phyloP scores from a whole-genome alignment of 176 grass and related monocot genomes.

The Cenchrus fungigraminus region DNA sequence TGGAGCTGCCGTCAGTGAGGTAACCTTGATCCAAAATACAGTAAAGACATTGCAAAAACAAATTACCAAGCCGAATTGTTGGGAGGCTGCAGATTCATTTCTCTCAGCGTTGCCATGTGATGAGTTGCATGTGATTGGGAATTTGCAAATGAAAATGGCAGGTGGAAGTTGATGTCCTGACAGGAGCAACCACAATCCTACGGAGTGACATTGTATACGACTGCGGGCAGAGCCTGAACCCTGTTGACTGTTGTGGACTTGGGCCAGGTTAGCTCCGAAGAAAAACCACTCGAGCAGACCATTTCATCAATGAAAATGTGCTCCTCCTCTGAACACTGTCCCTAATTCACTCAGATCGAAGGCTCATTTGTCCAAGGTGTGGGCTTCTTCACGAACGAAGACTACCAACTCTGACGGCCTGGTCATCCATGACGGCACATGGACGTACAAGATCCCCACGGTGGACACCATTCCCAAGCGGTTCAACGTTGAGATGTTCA shows the following conservation, averaged over 20 bases:
- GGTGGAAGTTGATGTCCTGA: constrained; percentile 84
- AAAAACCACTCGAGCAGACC: not conserved
- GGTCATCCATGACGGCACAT: constrained; percentile 71
- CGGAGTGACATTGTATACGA: constrained; percentile 76
- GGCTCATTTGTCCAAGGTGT: constrained; percentile 80
- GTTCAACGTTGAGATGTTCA: constrained; percentile 78
- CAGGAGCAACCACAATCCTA: constrained; percentile 77
- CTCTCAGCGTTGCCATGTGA: not conserved
- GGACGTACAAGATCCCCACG: constrained; percentile 91
- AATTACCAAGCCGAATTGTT: not conserved
- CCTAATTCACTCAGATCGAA: constrained; percentile 47
- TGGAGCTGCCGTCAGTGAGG: constrained; percentile 73
- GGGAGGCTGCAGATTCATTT: not conserved
- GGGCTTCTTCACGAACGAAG: constrained; percentile 86
- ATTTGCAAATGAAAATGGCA: constrained; percentile 32
- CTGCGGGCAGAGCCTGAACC: constrained; percentile 84
- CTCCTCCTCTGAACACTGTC: not conserved
- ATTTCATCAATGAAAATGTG: not conserved
- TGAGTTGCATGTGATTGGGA: not conserved
- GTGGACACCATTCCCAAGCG: constrained; percentile 84
- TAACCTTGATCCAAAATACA: constrained; percentile 26
- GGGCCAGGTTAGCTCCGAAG: constrained; percentile 62
- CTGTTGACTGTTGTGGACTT: constrained; percentile 65
- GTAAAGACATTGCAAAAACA: not conserved
- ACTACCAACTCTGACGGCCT: constrained; percentile 74